Percentiles rank a stretch among this genome's conserved stretches.
These are phyloP conservation scores for Oryza glumipatula DNA, from an alignment of 176 grass and related monocot genomes.

Conservation along the genomic window DNA sequence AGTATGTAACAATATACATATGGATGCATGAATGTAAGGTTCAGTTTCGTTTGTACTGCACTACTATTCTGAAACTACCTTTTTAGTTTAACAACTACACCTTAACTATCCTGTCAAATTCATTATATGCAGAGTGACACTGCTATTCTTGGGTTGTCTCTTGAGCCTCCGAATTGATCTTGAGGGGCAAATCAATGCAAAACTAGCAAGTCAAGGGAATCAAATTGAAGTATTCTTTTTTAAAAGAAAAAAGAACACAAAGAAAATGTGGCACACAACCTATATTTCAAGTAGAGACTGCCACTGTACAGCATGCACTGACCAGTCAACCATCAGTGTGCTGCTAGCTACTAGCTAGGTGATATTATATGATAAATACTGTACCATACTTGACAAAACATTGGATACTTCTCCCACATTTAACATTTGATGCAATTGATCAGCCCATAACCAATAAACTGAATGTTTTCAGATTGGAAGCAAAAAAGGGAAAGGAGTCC, in stretches of 20 bases:
- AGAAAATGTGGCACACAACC: background rate
- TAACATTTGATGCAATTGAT: background rate
- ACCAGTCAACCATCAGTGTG: slow-evolving; percentile 9
- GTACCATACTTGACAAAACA: background rate
- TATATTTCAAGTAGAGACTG: background rate
- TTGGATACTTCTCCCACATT: slow-evolving; percentile 4
- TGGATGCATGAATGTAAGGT: background rate
- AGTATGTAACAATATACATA: background rate
- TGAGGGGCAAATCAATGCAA: background rate
- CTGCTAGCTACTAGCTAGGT: background rate
- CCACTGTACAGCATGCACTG: background rate
- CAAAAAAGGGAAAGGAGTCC: background rate
- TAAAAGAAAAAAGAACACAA: background rate
- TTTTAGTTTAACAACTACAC: background rate
- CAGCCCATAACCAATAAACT: background rate
- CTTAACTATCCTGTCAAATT: background rate
- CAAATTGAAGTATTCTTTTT: background rate
- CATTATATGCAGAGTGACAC: background rate
- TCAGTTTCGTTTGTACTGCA: background rate
- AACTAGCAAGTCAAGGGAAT: background rate
- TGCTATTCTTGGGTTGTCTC: background rate
- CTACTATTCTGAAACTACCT: background rate
- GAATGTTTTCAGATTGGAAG: background rate
- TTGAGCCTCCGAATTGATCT: background rate
- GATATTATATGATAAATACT: background rate